phyloP scores from a whole-genome alignment of 768 basidiomycete species.

The Mycena capillaripes region DNA sequence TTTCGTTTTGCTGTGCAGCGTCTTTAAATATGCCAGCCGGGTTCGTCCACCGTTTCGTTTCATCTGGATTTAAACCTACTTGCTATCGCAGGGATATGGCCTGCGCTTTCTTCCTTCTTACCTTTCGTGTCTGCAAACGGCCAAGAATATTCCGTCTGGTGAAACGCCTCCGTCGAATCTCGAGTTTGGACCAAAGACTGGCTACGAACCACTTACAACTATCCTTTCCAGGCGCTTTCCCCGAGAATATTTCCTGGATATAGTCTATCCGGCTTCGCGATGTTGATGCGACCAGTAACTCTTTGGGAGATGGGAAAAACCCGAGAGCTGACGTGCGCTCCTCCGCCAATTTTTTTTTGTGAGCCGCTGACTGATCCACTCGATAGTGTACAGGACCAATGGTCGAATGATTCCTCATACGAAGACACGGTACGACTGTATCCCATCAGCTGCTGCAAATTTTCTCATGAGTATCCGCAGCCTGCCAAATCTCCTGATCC shows the following conservation, averaged over 20 bases:
- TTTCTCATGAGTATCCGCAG: neutral
- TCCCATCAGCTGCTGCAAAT: neutral
- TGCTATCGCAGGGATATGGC: neutral
- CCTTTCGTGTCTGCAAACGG: neutral
- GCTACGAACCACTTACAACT: neutral
- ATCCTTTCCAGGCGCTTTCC: neutral
- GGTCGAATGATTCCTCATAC: neutral
- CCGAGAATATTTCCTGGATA: neutral
- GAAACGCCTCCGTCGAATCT: neutral
- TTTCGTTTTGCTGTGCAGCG: no score
- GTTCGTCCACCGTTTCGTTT: neutral
- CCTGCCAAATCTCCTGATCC: neutral
- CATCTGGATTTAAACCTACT: neutral
- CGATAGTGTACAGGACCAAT: neutral
- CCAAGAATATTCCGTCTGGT: neutral
- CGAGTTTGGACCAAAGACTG: neutral
- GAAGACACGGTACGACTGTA: neutral
- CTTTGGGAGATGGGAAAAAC: constrained; percentile 6
- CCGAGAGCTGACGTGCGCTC: neutral
- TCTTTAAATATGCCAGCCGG: constrained; percentile 24
- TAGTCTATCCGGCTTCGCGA: constrained; percentile 3
- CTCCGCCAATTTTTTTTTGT: neutral
- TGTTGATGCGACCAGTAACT: constrained; percentile 10
- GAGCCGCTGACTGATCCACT: no score
- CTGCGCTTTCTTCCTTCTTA: constrained; percentile 15